Base-by-base conservation (phyloP, 306 rosid species). In the Quercus glauca region DNA sequence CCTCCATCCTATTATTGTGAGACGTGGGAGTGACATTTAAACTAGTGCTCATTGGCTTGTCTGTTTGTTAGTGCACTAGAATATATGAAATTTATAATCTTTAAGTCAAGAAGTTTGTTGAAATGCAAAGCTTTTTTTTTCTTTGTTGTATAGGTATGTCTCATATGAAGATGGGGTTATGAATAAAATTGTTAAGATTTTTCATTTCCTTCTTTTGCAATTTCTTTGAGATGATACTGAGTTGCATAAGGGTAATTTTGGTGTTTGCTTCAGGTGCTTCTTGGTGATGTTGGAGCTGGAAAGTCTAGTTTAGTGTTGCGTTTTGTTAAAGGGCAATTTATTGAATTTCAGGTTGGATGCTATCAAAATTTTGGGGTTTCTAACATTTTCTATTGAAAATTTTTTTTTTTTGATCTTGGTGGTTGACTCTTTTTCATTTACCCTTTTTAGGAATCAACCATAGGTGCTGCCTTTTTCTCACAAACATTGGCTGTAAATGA, bases 251-350 rank as follows among this genome's bases (percentile, higher is more conserved):
- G 61, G 8, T 60, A 68, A 53, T 43, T 23, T 56, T 78, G 69
- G 43, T 74, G 28, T 69, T 64, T 78, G 68, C 55, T 78, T 63
- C 81, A 88, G 92, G 92, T 88, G 73, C 92, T 88, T 88, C 86
- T 88, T 76, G 92, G 92, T 53, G 92, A 88, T 80, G 92, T 86
- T 75, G 92, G 92, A 78, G 92, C 92, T 52, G 92, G 92, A 55
- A 88, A 88, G 83, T 88, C 92, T 13, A 88, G 92, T 79, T 79
- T 88, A 49, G 92, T 88, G 37, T 84, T 88, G 83, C 92, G 92
- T 41, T 88, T 88, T 76, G 92, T 86, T n/a, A 88, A 88, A 74
- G 90, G 90, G 58, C 92, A 88, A 64, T 88, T 86, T 26, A 37
- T 88, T 56, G 92, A 88, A 61, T 88, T 88, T 75, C 92, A 88